Conservation (phyloP, 805 yeast genomes). For the Barnettozyma botsteinii region DNA sequence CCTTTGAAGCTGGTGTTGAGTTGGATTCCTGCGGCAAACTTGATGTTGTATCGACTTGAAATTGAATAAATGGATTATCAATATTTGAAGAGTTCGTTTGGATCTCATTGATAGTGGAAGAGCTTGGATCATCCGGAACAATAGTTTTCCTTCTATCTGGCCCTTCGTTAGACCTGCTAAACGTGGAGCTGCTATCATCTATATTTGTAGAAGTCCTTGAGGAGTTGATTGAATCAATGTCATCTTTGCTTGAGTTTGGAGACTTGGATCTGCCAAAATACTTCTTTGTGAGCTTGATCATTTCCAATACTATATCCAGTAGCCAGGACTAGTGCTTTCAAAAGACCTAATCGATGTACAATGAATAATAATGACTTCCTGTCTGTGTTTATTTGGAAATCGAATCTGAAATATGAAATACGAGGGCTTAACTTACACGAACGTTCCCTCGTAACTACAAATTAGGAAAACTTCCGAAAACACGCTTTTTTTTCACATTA, state of each 20-base stretch:
- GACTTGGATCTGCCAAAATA: conserved; percentile 24
- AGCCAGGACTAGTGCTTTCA: too few relatives aligned
- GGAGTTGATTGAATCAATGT: conserved; percentile 5
- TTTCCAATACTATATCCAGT: too few relatives aligned
- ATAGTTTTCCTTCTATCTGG: conserved; percentile 9
- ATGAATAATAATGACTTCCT: too few relatives aligned
- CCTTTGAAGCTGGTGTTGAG: not conserved
- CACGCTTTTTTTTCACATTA: conserved; percentile 7
- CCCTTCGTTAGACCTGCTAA: not conserved
- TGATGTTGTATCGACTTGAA: too few relatives aligned
- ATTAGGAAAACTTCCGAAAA: conserved; percentile 2
- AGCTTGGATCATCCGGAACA: conserved; percentile 2
- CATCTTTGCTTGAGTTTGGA: conserved; percentile 14
- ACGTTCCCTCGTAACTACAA: too few relatives aligned
- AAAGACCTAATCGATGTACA: too few relatives aligned
- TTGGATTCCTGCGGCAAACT: too few relatives aligned
- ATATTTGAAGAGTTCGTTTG: not conserved
- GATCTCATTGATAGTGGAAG: not conserved
- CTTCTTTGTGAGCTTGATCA: conserved; percentile 38
- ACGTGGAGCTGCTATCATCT: not conserved
- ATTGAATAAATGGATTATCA: too few relatives aligned
- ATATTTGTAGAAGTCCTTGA: conserved; percentile 3
- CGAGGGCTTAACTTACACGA: too few relatives aligned
- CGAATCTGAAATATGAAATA: not conserved
- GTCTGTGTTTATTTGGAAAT: not conserved